These are phyloP conservation scores for Aegilops bicornis DNA, from an alignment of 176 grass and related monocot genomes.

Conservation along the genomic window DNA sequence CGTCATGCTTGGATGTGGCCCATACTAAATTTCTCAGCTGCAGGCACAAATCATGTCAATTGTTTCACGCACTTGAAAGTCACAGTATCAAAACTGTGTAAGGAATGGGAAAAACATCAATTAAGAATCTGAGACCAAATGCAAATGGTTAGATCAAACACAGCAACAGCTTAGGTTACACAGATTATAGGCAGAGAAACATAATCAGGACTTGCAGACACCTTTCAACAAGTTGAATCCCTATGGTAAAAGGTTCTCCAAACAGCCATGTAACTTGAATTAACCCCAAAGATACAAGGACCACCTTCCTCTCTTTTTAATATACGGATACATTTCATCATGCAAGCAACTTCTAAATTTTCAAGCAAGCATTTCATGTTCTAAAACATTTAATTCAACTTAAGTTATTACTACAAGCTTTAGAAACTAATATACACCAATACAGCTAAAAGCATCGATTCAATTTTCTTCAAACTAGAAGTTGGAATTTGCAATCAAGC, in stretches of 20 bases:
- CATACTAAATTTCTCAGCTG: constrained; percentile 90
- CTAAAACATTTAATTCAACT: not conserved
- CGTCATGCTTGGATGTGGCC: constrained; percentile 87
- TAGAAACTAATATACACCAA: constrained; percentile 25
- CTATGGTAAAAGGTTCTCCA: constrained; percentile 9
- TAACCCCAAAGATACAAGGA: constrained; percentile 10
- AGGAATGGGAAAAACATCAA: constrained; percentile 10
- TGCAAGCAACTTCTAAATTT: not conserved
- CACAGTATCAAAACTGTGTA: not conserved
- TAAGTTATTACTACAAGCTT: not conserved
- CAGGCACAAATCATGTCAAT: constrained; percentile 26
- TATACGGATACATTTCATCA: not conserved
- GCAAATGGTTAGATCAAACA: constrained; percentile 20
- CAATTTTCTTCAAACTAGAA: not conserved
- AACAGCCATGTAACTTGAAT: not conserved
- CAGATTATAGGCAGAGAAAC: not conserved
- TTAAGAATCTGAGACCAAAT: not conserved
- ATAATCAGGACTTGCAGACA: constrained; percentile 1
- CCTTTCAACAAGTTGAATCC: not conserved
- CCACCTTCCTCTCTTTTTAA: constrained; percentile 13
- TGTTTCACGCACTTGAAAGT: constrained; percentile 12
- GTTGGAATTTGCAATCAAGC: constrained; percentile 11
- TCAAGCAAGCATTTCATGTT: not conserved
- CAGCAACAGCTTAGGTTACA: constrained; percentile 6
- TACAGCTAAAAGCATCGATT: not conserved